These are phyloP conservation scores for Fusarium sp. DNA, from an alignment of 2,329 filamentous ascomycete genomes.

Conservation along the genomic window DNA sequence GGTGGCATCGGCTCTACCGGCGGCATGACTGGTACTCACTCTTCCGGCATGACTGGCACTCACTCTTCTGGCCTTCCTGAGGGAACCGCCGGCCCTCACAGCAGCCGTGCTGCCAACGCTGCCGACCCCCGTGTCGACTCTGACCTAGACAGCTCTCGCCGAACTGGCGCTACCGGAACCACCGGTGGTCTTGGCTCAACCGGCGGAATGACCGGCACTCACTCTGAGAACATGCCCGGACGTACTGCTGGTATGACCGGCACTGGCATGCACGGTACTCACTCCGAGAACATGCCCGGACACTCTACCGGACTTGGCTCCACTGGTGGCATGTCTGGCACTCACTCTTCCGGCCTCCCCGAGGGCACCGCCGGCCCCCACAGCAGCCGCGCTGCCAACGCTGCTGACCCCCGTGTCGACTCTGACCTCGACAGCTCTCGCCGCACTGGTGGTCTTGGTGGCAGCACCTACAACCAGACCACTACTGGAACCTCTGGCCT, in stretches of 20 bases:
- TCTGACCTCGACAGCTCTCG: constrained; percentile 59
- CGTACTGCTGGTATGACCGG: background rate
- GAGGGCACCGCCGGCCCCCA: constrained; percentile 57
- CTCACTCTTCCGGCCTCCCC: constrained; percentile 19
- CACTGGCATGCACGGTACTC: background rate
- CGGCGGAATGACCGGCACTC: constrained; percentile 35
- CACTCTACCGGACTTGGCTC: background rate
- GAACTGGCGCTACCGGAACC: background rate
- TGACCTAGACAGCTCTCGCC: constrained; percentile 56
- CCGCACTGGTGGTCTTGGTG: constrained; percentile 2
- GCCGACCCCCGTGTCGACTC: constrained; percentile 65
- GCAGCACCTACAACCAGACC: constrained; percentile 27
- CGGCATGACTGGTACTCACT: constrained; percentile 49
- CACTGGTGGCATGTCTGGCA: background rate
- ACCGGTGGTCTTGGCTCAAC: background rate
- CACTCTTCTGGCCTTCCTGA: constrained; percentile 30
- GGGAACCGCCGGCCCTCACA: constrained; percentile 56
- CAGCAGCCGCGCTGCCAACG: constrained; percentile 59
- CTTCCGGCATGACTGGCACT: background rate
- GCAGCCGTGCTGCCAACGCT: constrained; percentile 60
- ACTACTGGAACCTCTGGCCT: constrained; percentile 30
- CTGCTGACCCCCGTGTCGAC: constrained; percentile 64
- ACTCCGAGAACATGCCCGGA: constrained; percentile 4
- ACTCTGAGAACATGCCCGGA: constrained; percentile 1
- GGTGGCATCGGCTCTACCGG: constrained; percentile 51